phyloP scores from a whole-genome alignment of 2,329 filamentous ascomycete genomes.

The Teratosphaeriaceae sp. region DNA sequence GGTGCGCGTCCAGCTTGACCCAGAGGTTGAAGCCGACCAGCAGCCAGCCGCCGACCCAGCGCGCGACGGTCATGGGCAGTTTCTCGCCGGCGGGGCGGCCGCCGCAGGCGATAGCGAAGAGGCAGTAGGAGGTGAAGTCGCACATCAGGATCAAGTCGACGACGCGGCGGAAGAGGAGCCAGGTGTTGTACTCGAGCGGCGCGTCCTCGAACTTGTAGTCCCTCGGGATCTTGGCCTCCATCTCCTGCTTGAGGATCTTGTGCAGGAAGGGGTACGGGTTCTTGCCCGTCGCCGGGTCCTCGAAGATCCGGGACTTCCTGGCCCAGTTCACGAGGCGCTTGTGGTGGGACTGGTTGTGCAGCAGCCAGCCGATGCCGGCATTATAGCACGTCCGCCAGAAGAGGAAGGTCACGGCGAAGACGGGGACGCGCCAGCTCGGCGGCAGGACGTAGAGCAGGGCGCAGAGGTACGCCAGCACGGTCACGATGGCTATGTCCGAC shows the following conservation, averaged over 20 bases:
- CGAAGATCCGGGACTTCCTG: constrained; percentile 77
- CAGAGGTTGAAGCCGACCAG: constrained; percentile 93
- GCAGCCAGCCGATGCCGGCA: constrained; percentile 81
- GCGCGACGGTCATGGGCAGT: constrained; percentile 58
- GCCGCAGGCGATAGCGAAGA: constrained; percentile 87
- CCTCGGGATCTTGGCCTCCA: constrained; percentile 88
- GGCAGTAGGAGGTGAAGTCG: constrained; percentile 94
- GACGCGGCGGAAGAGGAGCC: constrained; percentile 90
- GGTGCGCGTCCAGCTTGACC: constrained; percentile 96
- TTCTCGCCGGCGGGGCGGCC: constrained; percentile 68
- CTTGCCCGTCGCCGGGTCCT: constrained; percentile 69
- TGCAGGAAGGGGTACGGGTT: constrained; percentile 81
- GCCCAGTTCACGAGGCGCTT: constrained; percentile 83
- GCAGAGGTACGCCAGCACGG: constrained; percentile 70
- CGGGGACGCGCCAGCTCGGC: constrained; percentile 58
- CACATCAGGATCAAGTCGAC: constrained; percentile 98
- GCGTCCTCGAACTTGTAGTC: constrained; percentile 93
- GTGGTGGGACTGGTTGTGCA: constrained; percentile 86
- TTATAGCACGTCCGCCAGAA: constrained; percentile 95
- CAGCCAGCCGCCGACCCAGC: constrained; percentile 71
- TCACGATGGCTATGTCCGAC: constrained; percentile 74
- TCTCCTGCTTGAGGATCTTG: constrained; percentile 74
- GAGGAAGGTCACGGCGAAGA: constrained; percentile 77
- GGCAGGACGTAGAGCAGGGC: constrained; percentile 69
- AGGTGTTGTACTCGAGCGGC: constrained; percentile 97